Evolutionary conservation across 495 filamentous ascomycete species (phyloP).

Genomic region (Penicillium goetzii): DNA sequence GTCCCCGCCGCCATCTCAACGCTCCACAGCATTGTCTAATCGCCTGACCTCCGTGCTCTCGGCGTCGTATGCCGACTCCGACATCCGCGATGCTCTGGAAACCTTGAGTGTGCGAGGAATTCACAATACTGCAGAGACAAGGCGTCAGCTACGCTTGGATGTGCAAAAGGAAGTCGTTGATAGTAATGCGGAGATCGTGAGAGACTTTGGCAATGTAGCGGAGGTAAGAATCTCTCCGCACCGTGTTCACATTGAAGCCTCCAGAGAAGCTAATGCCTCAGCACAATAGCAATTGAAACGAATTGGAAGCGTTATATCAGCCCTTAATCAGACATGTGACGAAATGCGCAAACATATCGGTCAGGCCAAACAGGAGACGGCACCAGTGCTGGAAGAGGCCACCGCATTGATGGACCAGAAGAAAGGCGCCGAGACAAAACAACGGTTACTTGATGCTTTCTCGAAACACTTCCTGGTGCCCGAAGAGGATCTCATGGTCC

Average conservation of each 20-base stretch:
- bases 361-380: constrained; percentile 73
- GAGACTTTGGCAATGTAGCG: constrained; percentile 88
- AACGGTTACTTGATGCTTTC: constrained; percentile 80
- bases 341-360: constrained; percentile 79
- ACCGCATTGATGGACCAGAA: constrained; percentile 74
- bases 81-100: constrained; percentile 83
- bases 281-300: constrained; percentile 75
- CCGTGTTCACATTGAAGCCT: neutral
- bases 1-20: constrained; percentile 40
- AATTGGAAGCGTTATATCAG: constrained; percentile 77
- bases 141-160: constrained; percentile 79
- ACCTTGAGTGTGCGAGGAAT: constrained; percentile 73
- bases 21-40: constrained; percentile 67
- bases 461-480: constrained; percentile 82
- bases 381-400: constrained; percentile 78
- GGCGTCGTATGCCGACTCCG: constrained; percentile 87
- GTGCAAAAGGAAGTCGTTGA: constrained; percentile 92
- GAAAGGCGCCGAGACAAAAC: constrained; percentile 80
- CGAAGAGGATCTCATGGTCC: constrained; percentile 70
- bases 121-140: constrained; percentile 76
- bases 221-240: constrained; percentile 60
- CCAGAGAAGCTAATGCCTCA: constrained; percentile 16
- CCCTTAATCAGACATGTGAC: constrained; percentile 77
- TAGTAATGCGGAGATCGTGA: constrained; percentile 88
- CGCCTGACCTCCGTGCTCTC: constrained; percentile 86